Evolutionary conservation across 805 yeast genomes (phyloP).

Genomic region (Hanseniaspora taiwanica): DNA sequence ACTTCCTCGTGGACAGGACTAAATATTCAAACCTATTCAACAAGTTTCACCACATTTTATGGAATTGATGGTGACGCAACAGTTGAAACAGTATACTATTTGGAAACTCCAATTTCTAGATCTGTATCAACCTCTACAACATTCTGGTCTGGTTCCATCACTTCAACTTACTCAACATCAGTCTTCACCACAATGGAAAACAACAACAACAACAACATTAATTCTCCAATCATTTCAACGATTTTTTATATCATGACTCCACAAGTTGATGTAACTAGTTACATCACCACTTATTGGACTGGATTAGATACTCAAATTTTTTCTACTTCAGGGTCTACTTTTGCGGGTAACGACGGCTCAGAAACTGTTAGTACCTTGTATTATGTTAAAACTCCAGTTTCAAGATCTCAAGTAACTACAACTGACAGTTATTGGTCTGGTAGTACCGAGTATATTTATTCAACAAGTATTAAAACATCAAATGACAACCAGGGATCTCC

Average conservation of each 20-base stretch:
- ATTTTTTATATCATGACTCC: conserved; percentile 11
- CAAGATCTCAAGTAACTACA: conserved; percentile 1
- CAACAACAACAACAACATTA: too few relatives aligned
- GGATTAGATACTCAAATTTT: conserved; percentile 6
- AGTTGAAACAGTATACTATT: conserved; percentile 6
- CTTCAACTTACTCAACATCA: conserved; percentile 1
- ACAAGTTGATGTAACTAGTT: background rate
- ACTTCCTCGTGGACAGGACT: conserved; percentile 8
- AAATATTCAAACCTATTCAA: conserved; percentile 7
- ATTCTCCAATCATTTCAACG: conserved; percentile 6
- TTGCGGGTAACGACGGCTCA: conserved; percentile 5
- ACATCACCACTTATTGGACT: conserved; percentile 3
- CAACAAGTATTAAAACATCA: conserved; percentile 1
- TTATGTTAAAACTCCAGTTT: conserved; percentile 5
- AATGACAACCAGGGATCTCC: conserved; percentile 2
- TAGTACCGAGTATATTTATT: background rate
- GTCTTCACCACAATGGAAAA: background rate
- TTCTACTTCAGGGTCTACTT: conserved; percentile 1
- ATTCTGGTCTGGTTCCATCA: conserved; percentile 2
- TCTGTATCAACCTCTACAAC: background rate
- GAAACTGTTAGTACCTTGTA: conserved; percentile 4
- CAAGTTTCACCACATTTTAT: conserved; percentile 4
- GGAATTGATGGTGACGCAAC: conserved; percentile 7
- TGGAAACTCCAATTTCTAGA: conserved; percentile 5
- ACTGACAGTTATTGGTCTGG: conserved; percentile 5